Conservation (phyloP, 176 grass and related monocot species). For the Phyllostachys edulis region DNA sequence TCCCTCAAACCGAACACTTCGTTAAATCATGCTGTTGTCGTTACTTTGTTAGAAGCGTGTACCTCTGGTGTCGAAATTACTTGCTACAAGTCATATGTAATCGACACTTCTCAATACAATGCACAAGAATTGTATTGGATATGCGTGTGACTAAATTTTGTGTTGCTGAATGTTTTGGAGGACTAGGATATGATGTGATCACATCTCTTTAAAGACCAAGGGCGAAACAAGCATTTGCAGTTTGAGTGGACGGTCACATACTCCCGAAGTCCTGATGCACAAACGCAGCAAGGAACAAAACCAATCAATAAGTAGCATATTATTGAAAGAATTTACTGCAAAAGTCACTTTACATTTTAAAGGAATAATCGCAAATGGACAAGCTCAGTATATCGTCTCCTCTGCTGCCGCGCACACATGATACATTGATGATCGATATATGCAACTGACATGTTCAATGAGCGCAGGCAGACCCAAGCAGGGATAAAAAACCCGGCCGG, state of each 20-base stretch:
- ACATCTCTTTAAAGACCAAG: neutral
- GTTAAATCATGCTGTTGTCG: neutral
- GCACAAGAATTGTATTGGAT: too few relatives aligned
- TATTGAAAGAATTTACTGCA: neutral
- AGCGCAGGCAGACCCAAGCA: neutral
- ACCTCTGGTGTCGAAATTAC: neutral
- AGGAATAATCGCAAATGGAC: neutral
- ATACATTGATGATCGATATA: neutral
- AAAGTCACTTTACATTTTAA: slow-evolving; percentile 1
- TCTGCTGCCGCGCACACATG: neutral
- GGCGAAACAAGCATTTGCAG: neutral
- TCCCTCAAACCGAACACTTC: too few relatives aligned
- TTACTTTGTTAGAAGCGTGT: neutral
- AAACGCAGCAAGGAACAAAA: neutral
- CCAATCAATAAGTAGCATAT: neutral
- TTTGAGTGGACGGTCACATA: neutral
- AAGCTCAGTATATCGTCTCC: neutral
- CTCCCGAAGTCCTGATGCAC: neutral
- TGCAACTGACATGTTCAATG: neutral
- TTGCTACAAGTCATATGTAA: too few relatives aligned
- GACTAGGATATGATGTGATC: neutral
- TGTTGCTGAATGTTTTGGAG: neutral
- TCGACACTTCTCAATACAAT: neutral
- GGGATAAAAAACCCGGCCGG: too few relatives aligned
- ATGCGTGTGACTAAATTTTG: neutral